Base-by-base conservation (phyloP, 2,329 filamentous ascomycete species). In the Fusarium marasasianum region DNA sequence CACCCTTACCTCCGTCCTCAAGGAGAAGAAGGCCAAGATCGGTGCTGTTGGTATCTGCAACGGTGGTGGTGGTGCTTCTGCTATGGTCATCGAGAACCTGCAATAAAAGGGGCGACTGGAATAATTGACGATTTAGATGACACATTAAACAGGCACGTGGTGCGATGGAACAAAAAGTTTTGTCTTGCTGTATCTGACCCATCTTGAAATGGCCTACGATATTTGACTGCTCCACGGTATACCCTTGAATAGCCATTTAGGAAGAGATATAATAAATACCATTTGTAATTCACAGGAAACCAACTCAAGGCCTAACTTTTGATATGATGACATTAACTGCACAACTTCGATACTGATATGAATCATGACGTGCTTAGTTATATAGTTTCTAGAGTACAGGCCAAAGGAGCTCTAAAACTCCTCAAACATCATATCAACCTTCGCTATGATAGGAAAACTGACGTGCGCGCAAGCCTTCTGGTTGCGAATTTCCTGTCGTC, bases 41-140 rank as follows among this genome's bases (percentile, higher is more conserved):
- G 96, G 96, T 65, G 93, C 91, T 80, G 96, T 94, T 44, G 96
- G 94, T 80, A 98, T 99, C 81, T 99, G 96, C 91, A 99, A 99
- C 84, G 96, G 96, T 76, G 96, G 96, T 66, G 96, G 96, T 79
- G 96, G 96, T 82, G 96, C 96, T 69, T 97, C 94, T 79, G 96
- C 96, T 66, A 86, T 99, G 76, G 94, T 99, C 72, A 91, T 99
- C 79, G 96, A 99, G 88, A 91, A 83, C 81, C 81, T 91, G 80
- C 87, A 89, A 84, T 90, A 84, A 84, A 81, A 79, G 50, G 58
- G 29, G 26, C 54, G 47, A 59, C 26, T 61, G 50, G 44, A 51
- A 61, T 65, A 67, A 55, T 59, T 78, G 65, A 79, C 57, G 76
- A 78, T 59, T 76, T 79, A 59, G 63, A 77, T 71, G 70, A 79